Evolutionary conservation across 2,329 filamentous ascomycete species (phyloP), one percentile per base, ranked within the genome.

Genomic region (Cryphonectria nitschkei): DNA sequence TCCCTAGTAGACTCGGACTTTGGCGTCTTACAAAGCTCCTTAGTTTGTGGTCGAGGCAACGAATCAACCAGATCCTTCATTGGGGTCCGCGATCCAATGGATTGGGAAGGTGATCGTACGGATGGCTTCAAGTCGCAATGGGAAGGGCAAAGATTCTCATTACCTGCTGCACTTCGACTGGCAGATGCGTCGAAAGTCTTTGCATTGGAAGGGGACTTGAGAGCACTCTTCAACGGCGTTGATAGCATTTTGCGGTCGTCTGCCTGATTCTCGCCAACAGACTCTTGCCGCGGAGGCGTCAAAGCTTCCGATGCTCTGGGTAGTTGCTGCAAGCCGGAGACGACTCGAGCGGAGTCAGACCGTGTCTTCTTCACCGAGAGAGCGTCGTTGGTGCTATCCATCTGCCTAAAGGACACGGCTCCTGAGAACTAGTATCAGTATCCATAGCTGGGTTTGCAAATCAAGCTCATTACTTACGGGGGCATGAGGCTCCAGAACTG

Each of bases 301-400:
- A 71, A 63, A 16, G 50, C 43, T 32, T 63, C 66, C 19, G 61
- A n/a, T 11, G 58, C 34, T 32, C n/a, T 41, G 5, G 64, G 60
- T 39, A 32, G 9, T 19, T 34, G 50, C n/a, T 39, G 32, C 32
- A 46, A 56, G 11, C 34, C 68, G 16, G 70, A 70, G 29, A 50
- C 41, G 16, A 46, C 46, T 52, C 69, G 69, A 46, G 32, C 32
- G 50, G 69, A 46, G 41, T 22, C 67, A 34, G 65, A 60, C 46
- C 72, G 70, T 22, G 68, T 73, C 62, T 72, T 73, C 70, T 68
- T 72, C 60, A 73, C 56, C 61, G 70, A 68, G 54, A 73, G 70
- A 67, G 63, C 63, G 52, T 73, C 69, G 32, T 62, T 68, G 66
- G 46, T 73, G 41, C 66, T 71, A 69, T 73, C 69, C 58, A 61